Conservation (phyloP, 345 rosid genomes). For the Syzygium oleosum region DNA sequence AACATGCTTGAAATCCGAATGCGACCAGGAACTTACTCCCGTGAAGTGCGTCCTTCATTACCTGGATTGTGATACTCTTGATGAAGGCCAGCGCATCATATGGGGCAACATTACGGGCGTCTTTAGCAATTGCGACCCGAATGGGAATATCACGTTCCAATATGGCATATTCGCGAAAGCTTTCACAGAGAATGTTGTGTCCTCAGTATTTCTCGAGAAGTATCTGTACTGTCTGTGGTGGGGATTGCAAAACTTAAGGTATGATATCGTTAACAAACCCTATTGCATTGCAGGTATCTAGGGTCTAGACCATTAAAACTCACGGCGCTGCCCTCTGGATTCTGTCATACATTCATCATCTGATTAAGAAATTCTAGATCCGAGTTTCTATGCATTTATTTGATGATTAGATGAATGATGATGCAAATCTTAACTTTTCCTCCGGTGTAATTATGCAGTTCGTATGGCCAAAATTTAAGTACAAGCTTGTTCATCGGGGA, state of each 20-base stretch:
- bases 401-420: background rate
- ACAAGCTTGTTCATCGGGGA: slow-evolving; percentile 43
- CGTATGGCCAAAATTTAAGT: slow-evolving; percentile 28
- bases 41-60: slow-evolving; percentile 31
- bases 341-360: background rate
- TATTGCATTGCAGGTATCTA: background rate
- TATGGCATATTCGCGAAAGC: slow-evolving; percentile 65
- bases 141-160: slow-evolving; percentile 15
- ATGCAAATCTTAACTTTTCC: background rate
- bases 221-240: slow-evolving; percentile 85
- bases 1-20: slow-evolving; percentile 71
- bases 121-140: slow-evolving; percentile 49
- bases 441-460: slow-evolving; percentile 15
- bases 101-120: slow-evolving; percentile 59
- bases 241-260: slow-evolving; percentile 91
- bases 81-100: slow-evolving; percentile 11
- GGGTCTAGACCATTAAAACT: background rate
- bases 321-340: too few relatives aligned
- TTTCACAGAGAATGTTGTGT: slow-evolving; percentile 35
- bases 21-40: slow-evolving; percentile 31
- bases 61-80: slow-evolving; percentile 46
- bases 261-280: background rate
- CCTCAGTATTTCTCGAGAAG: slow-evolving; percentile 51
- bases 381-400: background rate
- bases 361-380: background rate